phyloP scores from a whole-genome alignment of 768 basidiomycete species.

The Clavaria fumosa region DNA sequence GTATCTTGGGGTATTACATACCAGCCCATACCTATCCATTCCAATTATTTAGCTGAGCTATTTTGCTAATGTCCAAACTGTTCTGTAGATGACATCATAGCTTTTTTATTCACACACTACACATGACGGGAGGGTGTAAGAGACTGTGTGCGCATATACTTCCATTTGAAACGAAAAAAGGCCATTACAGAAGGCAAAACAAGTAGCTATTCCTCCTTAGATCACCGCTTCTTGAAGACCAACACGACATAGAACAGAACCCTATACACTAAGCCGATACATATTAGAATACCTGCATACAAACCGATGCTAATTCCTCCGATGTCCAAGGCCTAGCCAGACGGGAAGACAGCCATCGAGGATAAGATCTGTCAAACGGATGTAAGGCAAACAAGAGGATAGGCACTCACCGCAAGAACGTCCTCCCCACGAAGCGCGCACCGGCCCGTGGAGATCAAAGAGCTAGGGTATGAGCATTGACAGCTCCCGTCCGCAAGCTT shows the following conservation, averaged over 20 bases:
- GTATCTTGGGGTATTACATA: no score
- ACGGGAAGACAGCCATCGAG: background rate
- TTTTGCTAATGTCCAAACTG: no score
- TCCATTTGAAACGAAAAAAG: no score
- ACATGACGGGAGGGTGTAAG: no score
- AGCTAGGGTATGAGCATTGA: slow-evolving; percentile 30
- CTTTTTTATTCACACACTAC: no score
- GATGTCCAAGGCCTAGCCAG: background rate
- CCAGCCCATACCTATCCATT: no score
- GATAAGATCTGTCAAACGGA: background rate
- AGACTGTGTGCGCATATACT: no score
- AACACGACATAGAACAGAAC: slow-evolving; percentile 1
- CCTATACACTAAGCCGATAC: slow-evolving; percentile 1
- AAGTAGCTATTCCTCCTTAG: no score
- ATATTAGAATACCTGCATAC: background rate
- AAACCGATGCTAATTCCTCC: background rate
- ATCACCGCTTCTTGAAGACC: slow-evolving; percentile 5
- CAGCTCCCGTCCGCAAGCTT: slow-evolving; percentile 22
- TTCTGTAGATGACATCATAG: no score
- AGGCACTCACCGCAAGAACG: slow-evolving; percentile 22
- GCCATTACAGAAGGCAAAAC: no score
- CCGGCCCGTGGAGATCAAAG: slow-evolving; percentile 23
- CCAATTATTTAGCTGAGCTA: no score
- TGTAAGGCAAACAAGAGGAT: no score
- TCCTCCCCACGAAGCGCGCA: slow-evolving; percentile 38